These are phyloP conservation scores for Moelleriella libera DNA, from an alignment of 2,329 filamentous ascomycete species.

Conservation along the genomic window DNA sequence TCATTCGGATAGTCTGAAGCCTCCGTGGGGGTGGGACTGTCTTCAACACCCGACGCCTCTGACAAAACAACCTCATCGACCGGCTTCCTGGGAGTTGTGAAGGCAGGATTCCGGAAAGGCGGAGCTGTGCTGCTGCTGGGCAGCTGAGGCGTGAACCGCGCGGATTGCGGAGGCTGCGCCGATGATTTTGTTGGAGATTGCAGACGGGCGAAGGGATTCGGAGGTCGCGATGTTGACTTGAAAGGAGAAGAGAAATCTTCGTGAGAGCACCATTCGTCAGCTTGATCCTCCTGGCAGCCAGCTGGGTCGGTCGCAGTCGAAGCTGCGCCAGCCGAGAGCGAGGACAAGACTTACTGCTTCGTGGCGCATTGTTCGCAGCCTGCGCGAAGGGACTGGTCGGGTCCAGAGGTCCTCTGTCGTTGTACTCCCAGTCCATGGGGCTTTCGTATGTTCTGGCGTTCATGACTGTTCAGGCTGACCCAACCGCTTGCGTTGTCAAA, in stretches of 20 bases:
- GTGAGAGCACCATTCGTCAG: neutral
- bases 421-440: constrained; percentile 55
- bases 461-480: constrained; percentile 18
- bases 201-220: constrained; percentile 20
- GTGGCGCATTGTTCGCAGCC: constrained; percentile 25
- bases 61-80: constrained; percentile 38
- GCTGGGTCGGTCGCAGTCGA: too few species aligned
- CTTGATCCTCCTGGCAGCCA: neutral
- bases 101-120: constrained; percentile 48
- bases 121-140: constrained; percentile 28
- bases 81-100: constrained; percentile 47
- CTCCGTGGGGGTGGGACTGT: constrained; percentile 46
- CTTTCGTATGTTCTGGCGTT: constrained; percentile 43
- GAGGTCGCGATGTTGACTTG: constrained; percentile 16
- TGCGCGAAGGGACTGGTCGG: constrained; percentile 48
- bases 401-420: constrained; percentile 42
- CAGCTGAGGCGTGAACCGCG: constrained; percentile 30
- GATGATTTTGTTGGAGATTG: constrained; percentile 26
- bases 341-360: constrained; percentile 24
- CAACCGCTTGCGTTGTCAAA: constrained; percentile 1
- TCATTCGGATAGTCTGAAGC: constrained; percentile 36
- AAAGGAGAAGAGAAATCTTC: constrained; percentile 24
- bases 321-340: neutral
- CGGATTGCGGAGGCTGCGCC: constrained; percentile 24
- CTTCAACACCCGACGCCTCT: constrained; percentile 42